Base-by-base conservation (phyloP, 2,329 filamentous ascomycete genomes). In the Colletotrichum endophyticum region DNA sequence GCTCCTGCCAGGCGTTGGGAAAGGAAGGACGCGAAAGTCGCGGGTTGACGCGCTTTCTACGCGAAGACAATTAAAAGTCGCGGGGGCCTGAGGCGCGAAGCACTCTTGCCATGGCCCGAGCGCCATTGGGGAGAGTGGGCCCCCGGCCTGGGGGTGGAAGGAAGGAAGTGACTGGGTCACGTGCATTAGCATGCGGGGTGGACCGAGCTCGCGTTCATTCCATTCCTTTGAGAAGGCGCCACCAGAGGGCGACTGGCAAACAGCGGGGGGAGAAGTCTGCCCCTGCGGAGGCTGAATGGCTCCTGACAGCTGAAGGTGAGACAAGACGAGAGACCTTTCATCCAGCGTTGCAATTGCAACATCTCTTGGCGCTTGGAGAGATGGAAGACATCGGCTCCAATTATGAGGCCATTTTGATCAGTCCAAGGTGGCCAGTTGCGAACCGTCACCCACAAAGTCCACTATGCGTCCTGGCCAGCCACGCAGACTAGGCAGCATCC, bases 51-150 rank as follows among this genome's bases (percentile, higher is more conserved):
- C 70, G 75, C 66, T 67, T 67, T 25, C 70, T 44, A 75, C 76
- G 76, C 76, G 76, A 70, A 68, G 34, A 76, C 74, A 68, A 68
- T 78, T 78, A 73, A 78, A 70, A 49, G 39, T 49, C 44, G 30
- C 28, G 39, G 36, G 72, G 61, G 70, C 70, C 63, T 66, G 22
- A 66, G 36, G 66, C 72, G 66, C 22, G 44, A 44, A 36, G 15
- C 61, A 36, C 28, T 32, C 28, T 7, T 32, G 8, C 3, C 3
- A 32, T 64, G 53, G 66, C 16, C 71, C 71, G 56, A 63, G 71
- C 71, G 71, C 32, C 44, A 22, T 63, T 63, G 30, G 11, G 30
- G 30, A 22, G n/a, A n/a, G 61, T 25, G 59, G 61, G n/a, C 16
- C 61, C 61, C 32, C 8, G 28, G 19, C 12, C 19, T 59, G 56